Conservation (phyloP, 2,329 filamentous ascomycete genomes). For the Alternaria arborescens region DNA sequence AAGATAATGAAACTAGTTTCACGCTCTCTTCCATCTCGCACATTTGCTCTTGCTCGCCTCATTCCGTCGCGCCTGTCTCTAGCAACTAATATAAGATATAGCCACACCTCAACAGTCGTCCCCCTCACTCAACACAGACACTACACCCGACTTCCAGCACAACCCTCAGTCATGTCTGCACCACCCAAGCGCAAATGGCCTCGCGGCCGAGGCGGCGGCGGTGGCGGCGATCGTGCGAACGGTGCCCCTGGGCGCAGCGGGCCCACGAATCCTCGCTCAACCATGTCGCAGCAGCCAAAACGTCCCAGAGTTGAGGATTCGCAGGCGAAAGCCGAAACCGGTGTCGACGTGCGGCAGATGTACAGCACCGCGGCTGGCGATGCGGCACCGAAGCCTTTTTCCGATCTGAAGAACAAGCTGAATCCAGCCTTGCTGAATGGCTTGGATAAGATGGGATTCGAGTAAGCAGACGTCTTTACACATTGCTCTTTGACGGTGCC, state of each 20-base stretch:
- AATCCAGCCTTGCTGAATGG: conserved; percentile 40
- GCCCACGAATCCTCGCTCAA: conserved; percentile 21
- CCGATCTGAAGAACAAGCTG: conserved; percentile 38
- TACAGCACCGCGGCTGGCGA: conserved; percentile 35
- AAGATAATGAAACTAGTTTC: conserved; percentile 38
- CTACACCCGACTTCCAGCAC: conserved; percentile 1
- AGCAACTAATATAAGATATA: conserved; percentile 31
- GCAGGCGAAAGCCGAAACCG: conserved; percentile 9
- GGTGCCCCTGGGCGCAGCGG: conserved; percentile 12
- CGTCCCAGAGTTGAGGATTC: conserved; percentile 30
- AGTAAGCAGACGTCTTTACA: conserved; percentile 32
- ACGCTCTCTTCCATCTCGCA: conserved; percentile 29
- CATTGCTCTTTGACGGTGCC: neutral
- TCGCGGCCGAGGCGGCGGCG: conserved; percentile 23
- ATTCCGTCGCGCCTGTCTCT: conserved; percentile 23
- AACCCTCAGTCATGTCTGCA: conserved; percentile 28
- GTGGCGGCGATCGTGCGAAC: conserved; percentile 18
- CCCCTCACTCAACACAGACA: conserved; percentile 27
- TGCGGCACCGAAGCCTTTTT: conserved; percentile 36
- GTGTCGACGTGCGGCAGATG: conserved; percentile 36
- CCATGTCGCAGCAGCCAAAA: conserved; percentile 34
- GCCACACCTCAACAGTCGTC: conserved; percentile 20
- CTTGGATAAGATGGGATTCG: conserved; percentile 50
- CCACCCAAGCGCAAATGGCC: conserved; percentile 40
- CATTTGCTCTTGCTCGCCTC: conserved; percentile 30